Evolutionary conservation across 495 filamentous ascomycete species (phyloP), one percentile per base, ranked within the genome.

Genomic region (Penicillium desertorum): DNA sequence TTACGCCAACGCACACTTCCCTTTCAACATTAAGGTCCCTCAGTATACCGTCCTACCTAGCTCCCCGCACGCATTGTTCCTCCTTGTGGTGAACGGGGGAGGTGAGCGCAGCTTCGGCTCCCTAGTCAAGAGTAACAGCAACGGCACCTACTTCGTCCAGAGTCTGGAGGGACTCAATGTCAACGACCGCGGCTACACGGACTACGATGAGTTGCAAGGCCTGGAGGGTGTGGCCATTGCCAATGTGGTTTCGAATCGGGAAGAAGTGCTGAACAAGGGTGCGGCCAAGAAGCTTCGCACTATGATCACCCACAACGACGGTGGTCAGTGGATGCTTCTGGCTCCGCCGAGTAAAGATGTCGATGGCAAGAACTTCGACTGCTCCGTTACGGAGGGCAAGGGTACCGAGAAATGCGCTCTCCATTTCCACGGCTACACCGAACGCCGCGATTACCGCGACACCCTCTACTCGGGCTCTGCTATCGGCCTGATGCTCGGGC

Each of bases 101-200:
- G 63, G 76, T 23, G 85, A 79, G 4, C 81, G 79, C 34, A 83
- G 86, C 52, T 91, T 88, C 60, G 94, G 94, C n/a, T 84, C 85
- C 23, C 86, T 99, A 51, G 81, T 99, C 66, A 98, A 98, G 81
- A 96, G 91, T 62, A 99, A 99, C 73, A 96, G 90, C 63, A 98
- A 98, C 66, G 94, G 94, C 37, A 98, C 94, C 0, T 92, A 88
- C 3, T 99, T 97, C 62, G 89, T 95, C 20, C 75, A 92, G 48
- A 92, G 88, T 70, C 74, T 93, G 9, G 73, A 81, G 46, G 82
- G 80, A 0, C 88, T 97, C 62, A 96, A 96, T 70, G 81, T 88
- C 53, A 84, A 96, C 62, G 71, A 78, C 4, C 59, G 50, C 0
- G 92, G 88, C 42, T 96, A 87, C 67, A 91, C 94, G 39, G 94